Evolutionary conservation across 371 early-diverging fungal genomes (phyloP).

Genomic region (Rhizomucor pusillus): DNA sequence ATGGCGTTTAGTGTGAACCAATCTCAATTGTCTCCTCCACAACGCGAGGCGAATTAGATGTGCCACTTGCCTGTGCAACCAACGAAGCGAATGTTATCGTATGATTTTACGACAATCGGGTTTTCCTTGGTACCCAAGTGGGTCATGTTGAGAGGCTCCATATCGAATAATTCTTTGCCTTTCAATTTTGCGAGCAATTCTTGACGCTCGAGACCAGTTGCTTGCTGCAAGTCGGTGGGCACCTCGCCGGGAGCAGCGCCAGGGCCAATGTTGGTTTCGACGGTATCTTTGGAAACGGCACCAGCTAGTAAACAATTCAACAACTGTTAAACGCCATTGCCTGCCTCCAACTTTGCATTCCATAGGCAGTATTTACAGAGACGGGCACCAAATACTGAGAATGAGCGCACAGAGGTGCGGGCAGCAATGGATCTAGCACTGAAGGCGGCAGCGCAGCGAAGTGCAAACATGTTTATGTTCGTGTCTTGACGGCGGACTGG

Average conservation of each 20-base stretch:
- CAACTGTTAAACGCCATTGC: constrained; percentile 4
- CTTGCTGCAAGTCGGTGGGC: constrained; percentile 87
- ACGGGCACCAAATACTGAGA: constrained; percentile 31
- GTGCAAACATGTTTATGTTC: constrained; percentile 20
- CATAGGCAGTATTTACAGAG: constrained; percentile 17
- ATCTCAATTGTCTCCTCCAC: too few relatives aligned
- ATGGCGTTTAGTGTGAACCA: too few relatives aligned
- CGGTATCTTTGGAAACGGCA: constrained; percentile 34
- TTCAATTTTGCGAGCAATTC: constrained; percentile 85
- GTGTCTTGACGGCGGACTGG: too few relatives aligned
- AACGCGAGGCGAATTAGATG: too few relatives aligned
- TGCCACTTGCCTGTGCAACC: constrained; percentile 87
- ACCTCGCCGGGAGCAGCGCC: constrained; percentile 74
- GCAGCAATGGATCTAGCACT: constrained; percentile 22
- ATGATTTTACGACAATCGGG: constrained; percentile 86
- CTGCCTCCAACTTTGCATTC: neutral
- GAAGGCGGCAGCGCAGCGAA: constrained; percentile 35
- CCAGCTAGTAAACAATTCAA: constrained; percentile 8
- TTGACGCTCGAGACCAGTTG: constrained; percentile 90
- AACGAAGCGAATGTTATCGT: constrained; percentile 81
- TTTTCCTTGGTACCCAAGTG: constrained; percentile 80
- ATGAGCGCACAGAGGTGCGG: constrained; percentile 24
- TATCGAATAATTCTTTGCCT: constrained; percentile 87
- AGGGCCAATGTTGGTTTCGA: constrained; percentile 34
- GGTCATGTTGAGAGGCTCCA: constrained; percentile 76